Evolutionary conservation across 2,329 filamentous ascomycete genomes (phyloP).

Genomic region (Pestalotiopsis sp.): DNA sequence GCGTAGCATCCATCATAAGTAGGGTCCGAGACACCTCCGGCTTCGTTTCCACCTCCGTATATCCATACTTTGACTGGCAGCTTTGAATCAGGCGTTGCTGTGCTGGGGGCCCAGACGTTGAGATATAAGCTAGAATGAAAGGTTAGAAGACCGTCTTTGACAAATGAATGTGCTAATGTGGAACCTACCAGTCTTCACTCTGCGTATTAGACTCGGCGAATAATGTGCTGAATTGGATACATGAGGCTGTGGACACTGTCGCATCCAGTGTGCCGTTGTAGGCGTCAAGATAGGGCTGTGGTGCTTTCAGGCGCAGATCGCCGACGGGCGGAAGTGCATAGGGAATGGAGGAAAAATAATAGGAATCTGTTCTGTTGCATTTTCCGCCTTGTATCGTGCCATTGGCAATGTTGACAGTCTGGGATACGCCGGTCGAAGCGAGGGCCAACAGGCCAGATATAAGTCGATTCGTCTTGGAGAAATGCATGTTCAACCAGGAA

Average conservation of each 20-base stretch:
- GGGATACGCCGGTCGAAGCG: neutral
- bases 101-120: constrained; percentile 22
- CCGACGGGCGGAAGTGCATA: constrained; percentile 24
- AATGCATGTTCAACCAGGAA: neutral
- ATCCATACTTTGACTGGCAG: constrained; percentile 30
- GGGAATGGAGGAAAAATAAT: constrained; percentile 25
- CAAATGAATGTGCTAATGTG: neutral
- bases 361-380: constrained; percentile 19
- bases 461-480: neutral
- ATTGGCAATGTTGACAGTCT: constrained; percentile 15
- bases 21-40: constrained; percentile 25
- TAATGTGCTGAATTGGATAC: constrained; percentile 20
- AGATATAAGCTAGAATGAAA: constrained; percentile 21
- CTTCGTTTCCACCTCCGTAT: constrained; percentile 26
- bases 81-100: constrained; percentile 20
- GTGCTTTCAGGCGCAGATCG: constrained; percentile 22
- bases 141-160: neutral
- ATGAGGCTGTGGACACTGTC: constrained; percentile 18
- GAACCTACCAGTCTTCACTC: constrained; percentile 23
- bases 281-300: constrained; percentile 15
- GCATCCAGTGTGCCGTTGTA: constrained; percentile 18
- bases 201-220: constrained; percentile 18
- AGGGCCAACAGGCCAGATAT: neutral
- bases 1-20: constrained; percentile 27
- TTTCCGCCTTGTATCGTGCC: constrained; percentile 20